Percentiles rank a stretch among this genome's conserved stretches.
Evolutionary conservation across 2,329 filamentous ascomycete genomes (phyloP).

Genomic region (Phyllosticta citribraziliensis): DNA sequence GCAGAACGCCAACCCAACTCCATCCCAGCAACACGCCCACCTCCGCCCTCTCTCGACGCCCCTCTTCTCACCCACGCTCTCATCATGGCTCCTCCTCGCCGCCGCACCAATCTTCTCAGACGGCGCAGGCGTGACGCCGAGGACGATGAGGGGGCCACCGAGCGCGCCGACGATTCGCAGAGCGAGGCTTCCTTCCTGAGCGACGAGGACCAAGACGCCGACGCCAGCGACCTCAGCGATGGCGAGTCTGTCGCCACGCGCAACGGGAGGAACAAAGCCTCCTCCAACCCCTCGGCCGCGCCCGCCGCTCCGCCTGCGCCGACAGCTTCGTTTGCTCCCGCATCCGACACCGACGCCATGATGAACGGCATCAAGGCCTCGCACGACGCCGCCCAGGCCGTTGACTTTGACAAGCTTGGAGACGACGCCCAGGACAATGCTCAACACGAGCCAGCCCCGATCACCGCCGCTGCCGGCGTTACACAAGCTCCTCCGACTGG

Average conservation of each 20-base stretch:
- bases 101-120: slow-evolving; percentile 26
- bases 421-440: slow-evolving; percentile 26
- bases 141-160: slow-evolving; percentile 33
- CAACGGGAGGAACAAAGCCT: slow-evolving; percentile 9
- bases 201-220: slow-evolving; percentile 49
- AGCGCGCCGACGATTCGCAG: slow-evolving; percentile 51
- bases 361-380: slow-evolving; percentile 47
- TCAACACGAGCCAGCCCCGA: slow-evolving; percentile 27
- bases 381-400: slow-evolving; percentile 31
- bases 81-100: slow-evolving; percentile 28
- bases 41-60: slow-evolving; percentile 1
- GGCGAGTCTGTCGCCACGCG: slow-evolving; percentile 27
- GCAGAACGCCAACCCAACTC: slow-evolving; percentile 8
- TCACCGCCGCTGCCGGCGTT: neutral
- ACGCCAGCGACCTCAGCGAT: slow-evolving; percentile 49
- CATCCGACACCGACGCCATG: slow-evolving; percentile 51
- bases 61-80: slow-evolving; percentile 8
- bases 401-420: slow-evolving; percentile 42
- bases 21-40: slow-evolving; percentile 7
- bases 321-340: slow-evolving; percentile 31
- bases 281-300: slow-evolving; percentile 19
- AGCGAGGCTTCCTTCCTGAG: slow-evolving; percentile 51
- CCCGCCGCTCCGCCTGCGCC: slow-evolving; percentile 28
- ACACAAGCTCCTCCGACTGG: slow-evolving; percentile 18
- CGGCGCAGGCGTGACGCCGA: slow-evolving; percentile 31